Evolutionary conservation across 2,329 filamentous ascomycete species (phyloP), one percentile per base, ranked within the genome.

Genomic region (Phaeosphaeria sp.): DNA sequence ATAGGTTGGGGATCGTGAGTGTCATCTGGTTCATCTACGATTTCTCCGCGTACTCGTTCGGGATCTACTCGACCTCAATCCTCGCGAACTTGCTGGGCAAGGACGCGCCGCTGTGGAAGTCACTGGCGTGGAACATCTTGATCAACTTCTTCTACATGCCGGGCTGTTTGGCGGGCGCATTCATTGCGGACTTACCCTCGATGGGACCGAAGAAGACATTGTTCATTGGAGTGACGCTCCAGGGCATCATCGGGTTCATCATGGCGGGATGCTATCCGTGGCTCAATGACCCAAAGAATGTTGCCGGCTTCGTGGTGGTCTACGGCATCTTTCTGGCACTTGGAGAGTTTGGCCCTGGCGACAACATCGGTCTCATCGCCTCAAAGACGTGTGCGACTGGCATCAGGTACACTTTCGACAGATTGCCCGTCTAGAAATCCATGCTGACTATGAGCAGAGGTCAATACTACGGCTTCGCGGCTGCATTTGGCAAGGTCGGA

Each of bases 91-190:
- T 92, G 25, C 87, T 89, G 43, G 85, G 86, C 9, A 71, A 81
- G 0, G 67, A 74, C 4, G 82, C 86, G 0, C 84, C 89, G 0
- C 80, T 97, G 1, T 94, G 91, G 71, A 90, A 90, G 61, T 80
- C 88, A 11, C 93, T 97, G 60, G 93, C 92, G 42, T 97, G 92
- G 92, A 93, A 92, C 73, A 92, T 90, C 0, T 84, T 97, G 43
- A 87, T 96, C 80, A 96, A 95, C 75, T 80, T 92, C 61, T 97
- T 97, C 77, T 96, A 96, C 77, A 84, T 96, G 49, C 93, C 92
- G 0, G 93, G 93, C 1, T 91, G 91, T 22, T 82, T 93, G 51
- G 77, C 90, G 3, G 93, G 93, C 20, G 90, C 91, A 0, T 91
- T 91, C 55, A 80, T 91, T 6, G 90, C 88, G 24, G 93, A 97